Evolutionary conservation across 2,329 filamentous ascomycete genomes (phyloP), one percentile per base, ranked within the genome.

Genomic region (Xylaria sp.): DNA sequence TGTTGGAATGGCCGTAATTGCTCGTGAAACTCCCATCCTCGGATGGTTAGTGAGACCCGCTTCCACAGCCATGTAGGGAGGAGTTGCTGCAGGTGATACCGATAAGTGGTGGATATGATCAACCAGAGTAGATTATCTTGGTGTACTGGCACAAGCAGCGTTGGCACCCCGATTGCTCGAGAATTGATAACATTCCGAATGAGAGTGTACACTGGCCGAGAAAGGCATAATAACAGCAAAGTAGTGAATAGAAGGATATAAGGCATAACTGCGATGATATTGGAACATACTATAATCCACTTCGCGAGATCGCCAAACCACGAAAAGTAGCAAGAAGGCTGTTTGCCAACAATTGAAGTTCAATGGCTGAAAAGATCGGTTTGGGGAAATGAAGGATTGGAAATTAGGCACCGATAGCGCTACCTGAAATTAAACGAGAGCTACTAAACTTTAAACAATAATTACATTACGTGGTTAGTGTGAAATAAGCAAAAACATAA

Each of bases 161-260:
- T 35, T 35, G 46, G 46, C 9, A 49, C 17, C 19, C 46, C 46
- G 4, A 49, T 35, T 23, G 46, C 46, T n/a, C 29, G 17, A 37
- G 46, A n/a, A 37, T 49, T 37, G 17, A 49, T 37, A 15, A 49
- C 37, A 15, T 49, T 49, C 46, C 46, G 46, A 49, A 49, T 6
- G 13, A 49, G 25, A 37, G 15, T 35, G 31, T 49, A 49, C 25
- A 49, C 10, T 11, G 23, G 21, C 23, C 46, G 46, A 35, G 46
- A 49, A 23, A 49, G 4, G 31, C 4, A 49, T 49, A 49, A 37
- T 35, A 49, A 13, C 23, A 49, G 29, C 3, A 49, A n/a, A 29
- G 46, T 49, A 49, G n/a, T 31, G 19, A 17, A 23, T 10, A 47
- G 25, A 19, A 49, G 2, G 25, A 37, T 9, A 19, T 21, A 21